Conservation (phyloP, 257 asterid genomes). For the Rhazya stricta region DNA sequence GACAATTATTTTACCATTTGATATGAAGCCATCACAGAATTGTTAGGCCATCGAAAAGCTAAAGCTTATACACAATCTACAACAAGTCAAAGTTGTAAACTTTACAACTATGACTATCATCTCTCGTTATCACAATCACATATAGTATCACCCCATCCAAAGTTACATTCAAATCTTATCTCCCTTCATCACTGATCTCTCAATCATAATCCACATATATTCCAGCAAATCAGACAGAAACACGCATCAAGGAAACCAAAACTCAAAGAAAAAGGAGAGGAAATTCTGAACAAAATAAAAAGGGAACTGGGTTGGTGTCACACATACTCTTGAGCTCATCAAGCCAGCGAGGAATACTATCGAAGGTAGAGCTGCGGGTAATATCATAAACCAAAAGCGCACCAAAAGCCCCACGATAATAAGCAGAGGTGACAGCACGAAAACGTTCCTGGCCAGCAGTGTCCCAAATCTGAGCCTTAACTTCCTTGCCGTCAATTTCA, state of each 20-base stretch:
- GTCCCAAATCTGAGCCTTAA: conserved; percentile 85
- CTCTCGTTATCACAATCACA: no score
- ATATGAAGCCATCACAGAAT: background rate
- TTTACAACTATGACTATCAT: no score
- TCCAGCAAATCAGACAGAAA: background rate
- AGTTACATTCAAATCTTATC: no score
- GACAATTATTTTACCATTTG: background rate
- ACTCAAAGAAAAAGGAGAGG: background rate
- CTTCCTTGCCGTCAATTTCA: conserved; percentile 66
- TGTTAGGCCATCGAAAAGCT: background rate
- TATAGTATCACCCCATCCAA: background rate
- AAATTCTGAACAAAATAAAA: background rate
- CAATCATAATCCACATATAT: background rate
- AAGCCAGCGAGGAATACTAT: conserved; percentile 72
- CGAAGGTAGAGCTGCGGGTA: conserved; percentile 50
- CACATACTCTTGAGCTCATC: conserved; percentile 60
- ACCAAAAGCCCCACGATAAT: conserved; percentile 73
- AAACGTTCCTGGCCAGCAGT: conserved; percentile 75
- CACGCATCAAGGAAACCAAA: background rate
- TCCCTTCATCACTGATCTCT: background rate
- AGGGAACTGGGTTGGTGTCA: conserved; percentile 2
- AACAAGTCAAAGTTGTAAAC: background rate
- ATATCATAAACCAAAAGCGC: conserved; percentile 69
- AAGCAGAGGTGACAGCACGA: conserved; percentile 81
- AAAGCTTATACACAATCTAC: background rate